Conservation (phyloP, 140 eudicot genomes). For the Flaveria floridana region DNA sequence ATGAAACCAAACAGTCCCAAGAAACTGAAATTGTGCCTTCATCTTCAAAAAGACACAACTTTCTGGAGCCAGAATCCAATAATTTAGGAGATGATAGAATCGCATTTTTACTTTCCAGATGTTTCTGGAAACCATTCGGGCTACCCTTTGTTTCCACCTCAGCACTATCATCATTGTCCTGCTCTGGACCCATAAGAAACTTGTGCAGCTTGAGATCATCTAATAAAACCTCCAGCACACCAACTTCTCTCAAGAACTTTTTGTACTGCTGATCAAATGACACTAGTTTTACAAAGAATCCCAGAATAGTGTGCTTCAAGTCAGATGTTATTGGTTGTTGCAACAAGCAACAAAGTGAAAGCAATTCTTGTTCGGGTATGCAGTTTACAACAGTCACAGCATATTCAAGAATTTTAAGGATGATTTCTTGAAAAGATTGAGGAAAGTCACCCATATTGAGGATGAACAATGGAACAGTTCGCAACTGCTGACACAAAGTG, state of each 20-base stretch:
- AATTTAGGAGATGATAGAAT: constrained; percentile 82
- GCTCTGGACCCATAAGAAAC: constrained; percentile 65
- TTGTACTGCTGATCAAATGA: constrained; percentile 92
- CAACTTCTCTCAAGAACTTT: constrained; percentile 88
- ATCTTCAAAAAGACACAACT: constrained; percentile 69
- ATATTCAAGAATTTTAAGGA: constrained; percentile 92
- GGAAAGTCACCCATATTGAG: constrained; percentile 94
- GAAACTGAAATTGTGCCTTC: constrained; percentile 63
- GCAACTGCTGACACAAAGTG: constrained; percentile 77
- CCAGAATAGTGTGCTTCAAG: constrained; percentile 62
- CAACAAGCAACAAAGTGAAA: constrained; percentile 94
- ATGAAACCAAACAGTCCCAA: constrained; percentile 90
- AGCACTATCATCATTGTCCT: constrained; percentile 30
- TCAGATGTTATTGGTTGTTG: constrained; percentile 87
- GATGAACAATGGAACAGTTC: constrained; percentile 86
- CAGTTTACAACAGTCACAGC: constrained; percentile 95
- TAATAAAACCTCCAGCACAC: constrained; percentile 84
- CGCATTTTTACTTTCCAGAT: constrained; percentile 64
- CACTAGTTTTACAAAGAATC: constrained; percentile 81
- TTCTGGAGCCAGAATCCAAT: constrained; percentile 72
- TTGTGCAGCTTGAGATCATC: constrained; percentile 87
- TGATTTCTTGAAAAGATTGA: constrained; percentile 67
- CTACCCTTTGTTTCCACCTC: constrained; percentile 60
- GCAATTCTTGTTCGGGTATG: constrained; percentile 93
- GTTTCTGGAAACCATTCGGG: constrained; percentile 76